A percentile compares a stretch with the other conserved stretches of the same genome.
Evolutionary conservation across 2,329 filamentous ascomycete genomes (phyloP).

Genomic region (Colletotrichum lini): DNA sequence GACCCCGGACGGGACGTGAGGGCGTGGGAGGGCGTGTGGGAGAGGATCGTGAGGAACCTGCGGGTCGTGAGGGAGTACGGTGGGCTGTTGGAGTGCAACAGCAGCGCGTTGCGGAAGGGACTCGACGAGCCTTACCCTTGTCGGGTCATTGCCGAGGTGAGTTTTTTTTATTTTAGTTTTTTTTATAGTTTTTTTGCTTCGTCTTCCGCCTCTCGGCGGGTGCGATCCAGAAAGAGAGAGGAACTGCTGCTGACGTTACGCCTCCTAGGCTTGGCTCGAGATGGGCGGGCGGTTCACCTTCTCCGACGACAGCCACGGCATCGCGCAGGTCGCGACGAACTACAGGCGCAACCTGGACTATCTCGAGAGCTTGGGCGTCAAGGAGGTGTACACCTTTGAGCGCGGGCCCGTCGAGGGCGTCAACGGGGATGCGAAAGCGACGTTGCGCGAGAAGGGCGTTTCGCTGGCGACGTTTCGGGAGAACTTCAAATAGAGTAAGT

Average conservation of each 20-base stretch:
- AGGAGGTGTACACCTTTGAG: conserved; percentile 71
- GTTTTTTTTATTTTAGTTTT: conserved; percentile 45
- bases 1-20: conserved; percentile 75
- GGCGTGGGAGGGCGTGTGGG: conserved; percentile 77
- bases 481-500: conserved; percentile 44
- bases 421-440: conserved; percentile 50
- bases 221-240: neutral
- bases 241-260: conserved; percentile 2
- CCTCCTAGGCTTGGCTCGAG: conserved; percentile 74
- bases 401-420: conserved; percentile 51
- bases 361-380: conserved; percentile 75
- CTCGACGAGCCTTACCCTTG: conserved; percentile 92
- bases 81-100: conserved; percentile 92
- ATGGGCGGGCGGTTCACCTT: conserved; percentile 88
- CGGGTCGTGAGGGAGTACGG: conserved; percentile 78
- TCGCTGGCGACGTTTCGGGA: conserved; percentile 57
- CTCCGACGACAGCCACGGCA: conserved; percentile 94
- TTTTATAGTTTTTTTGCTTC: conserved; percentile 9
- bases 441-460: conserved; percentile 61
- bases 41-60: conserved; percentile 81
- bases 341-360: conserved; percentile 81
- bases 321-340: conserved; percentile 89
- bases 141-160: conserved; percentile 81
- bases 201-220: neutral
- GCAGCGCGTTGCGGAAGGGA: conserved; percentile 88